Conservation (phyloP, 2,329 filamentous ascomycete species). For the Claviceps humidiphila region DNA sequence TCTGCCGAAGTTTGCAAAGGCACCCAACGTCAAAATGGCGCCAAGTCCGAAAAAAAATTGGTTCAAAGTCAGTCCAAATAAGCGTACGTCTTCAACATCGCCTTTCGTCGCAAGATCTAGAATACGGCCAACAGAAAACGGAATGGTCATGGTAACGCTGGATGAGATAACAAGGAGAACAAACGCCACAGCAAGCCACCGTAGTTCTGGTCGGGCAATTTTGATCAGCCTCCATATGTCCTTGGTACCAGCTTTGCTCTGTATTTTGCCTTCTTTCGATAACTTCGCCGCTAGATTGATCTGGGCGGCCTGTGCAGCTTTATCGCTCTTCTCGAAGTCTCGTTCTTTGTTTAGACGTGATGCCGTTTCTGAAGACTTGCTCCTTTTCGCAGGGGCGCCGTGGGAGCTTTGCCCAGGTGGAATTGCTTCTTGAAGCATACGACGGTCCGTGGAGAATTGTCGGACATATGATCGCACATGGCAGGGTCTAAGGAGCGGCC, state of each 20-base stretch:
- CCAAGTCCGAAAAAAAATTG: conserved; percentile 82
- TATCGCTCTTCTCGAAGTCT: conserved; percentile 58
- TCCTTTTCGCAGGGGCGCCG: conserved; percentile 23
- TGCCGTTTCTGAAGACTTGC: conserved; percentile 17
- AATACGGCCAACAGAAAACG: conserved; percentile 92
- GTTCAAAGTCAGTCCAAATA: conserved; percentile 73
- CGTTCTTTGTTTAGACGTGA: conserved; percentile 20
- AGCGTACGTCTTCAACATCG: conserved; percentile 47
- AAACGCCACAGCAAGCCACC: conserved; percentile 67
- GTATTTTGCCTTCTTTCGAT: conserved; percentile 61
- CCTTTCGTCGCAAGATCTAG: conserved; percentile 78
- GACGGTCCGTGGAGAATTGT: conserved; percentile 17
- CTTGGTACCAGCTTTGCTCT: conserved; percentile 45
- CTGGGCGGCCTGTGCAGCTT: conserved; percentile 73
- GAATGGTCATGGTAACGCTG: conserved; percentile 87
- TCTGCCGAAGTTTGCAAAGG: conserved; percentile 81
- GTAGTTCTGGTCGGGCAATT: conserved; percentile 76
- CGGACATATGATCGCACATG: conserved; percentile 9
- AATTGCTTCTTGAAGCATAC: conserved; percentile 12
- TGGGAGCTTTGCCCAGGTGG: conserved; percentile 17
- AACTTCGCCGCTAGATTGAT: conserved; percentile 80
- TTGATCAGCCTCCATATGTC: conserved; percentile 82
- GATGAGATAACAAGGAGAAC: conserved; percentile 79
- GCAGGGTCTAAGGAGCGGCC: background rate
- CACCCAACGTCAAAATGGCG: conserved; percentile 66